Percentiles rank a stretch among this genome's conserved stretches.
Conservation (phyloP, 768 basidiomycete genomes). For the Boletus sp. region DNA sequence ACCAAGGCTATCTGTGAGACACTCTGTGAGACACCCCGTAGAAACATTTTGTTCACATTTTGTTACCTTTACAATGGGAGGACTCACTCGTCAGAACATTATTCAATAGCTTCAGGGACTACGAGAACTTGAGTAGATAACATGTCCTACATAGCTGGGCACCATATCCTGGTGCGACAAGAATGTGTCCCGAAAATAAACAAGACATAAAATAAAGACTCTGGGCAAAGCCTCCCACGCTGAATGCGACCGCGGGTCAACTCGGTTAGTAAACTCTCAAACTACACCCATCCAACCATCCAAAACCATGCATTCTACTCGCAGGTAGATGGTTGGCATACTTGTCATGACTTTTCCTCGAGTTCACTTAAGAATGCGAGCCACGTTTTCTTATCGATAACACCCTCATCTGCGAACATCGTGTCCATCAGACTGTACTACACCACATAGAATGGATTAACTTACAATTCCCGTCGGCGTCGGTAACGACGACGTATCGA, state of each 20-base stretch:
- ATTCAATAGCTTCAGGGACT: background rate
- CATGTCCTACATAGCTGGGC: background rate
- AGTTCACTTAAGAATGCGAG: constrained; percentile 78
- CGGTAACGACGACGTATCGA: constrained; percentile 81
- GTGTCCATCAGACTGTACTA: background rate
- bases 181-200: background rate
- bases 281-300: background rate
- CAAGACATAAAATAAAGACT: too few species aligned
- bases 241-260: too few species aligned
- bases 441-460: constrained; percentile 3
- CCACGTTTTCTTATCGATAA: constrained; percentile 95
- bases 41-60: too few species aligned
- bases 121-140: background rate
- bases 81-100: too few species aligned
- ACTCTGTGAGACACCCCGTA: too few species aligned
- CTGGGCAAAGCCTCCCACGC: background rate
- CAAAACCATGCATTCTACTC: background rate
- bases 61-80: background rate
- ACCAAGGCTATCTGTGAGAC: too few species aligned
- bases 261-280: background rate
- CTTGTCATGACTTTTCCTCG: constrained; percentile 48
- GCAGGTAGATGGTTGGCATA: background rate
- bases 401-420: constrained; percentile 64
- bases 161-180: background rate
- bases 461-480: constrained; percentile 79